Conservation (phyloP, 2,329 filamentous ascomycete species). For the Colletotrichum ledebouriae region DNA sequence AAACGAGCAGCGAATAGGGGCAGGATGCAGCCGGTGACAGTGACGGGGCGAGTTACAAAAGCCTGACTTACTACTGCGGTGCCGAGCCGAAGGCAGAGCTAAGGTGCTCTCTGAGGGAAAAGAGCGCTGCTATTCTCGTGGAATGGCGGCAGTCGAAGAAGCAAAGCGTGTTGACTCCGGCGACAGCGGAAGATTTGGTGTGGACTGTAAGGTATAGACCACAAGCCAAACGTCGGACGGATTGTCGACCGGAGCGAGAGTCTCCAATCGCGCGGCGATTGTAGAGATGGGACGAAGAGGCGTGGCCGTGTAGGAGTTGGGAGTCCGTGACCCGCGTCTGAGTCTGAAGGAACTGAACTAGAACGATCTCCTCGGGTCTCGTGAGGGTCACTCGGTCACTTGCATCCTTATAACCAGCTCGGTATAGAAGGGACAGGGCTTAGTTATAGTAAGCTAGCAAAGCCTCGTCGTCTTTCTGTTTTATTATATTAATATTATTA, state of each 20-base stretch:
- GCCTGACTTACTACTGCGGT: slow-evolving; percentile 24
- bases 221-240: slow-evolving; percentile 37
- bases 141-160: slow-evolving; percentile 20
- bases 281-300: slow-evolving; percentile 36
- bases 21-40: slow-evolving; percentile 5
- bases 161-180: background rate
- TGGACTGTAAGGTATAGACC: slow-evolving; percentile 12
- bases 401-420: no score
- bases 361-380: no score
- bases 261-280: slow-evolving; percentile 30
- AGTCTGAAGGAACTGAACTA: slow-evolving; percentile 6
- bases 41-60: slow-evolving; percentile 19
- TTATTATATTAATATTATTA: no score
- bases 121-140: slow-evolving; percentile 32
- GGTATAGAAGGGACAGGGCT: no score
- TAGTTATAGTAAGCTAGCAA: no score
- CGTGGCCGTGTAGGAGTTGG: slow-evolving; percentile 32
- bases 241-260: slow-evolving; percentile 25
- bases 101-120: background rate
- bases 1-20: slow-evolving; percentile 23
- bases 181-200: background rate
- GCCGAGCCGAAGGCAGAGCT: slow-evolving; percentile 4
- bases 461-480: no score
- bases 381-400: no score
- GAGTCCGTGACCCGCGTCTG: slow-evolving; percentile 28